Evolutionary conservation across 805 yeast species (phyloP), one percentile per base, ranked within the genome.

Genomic region (Metschnikowia sp.): DNA sequence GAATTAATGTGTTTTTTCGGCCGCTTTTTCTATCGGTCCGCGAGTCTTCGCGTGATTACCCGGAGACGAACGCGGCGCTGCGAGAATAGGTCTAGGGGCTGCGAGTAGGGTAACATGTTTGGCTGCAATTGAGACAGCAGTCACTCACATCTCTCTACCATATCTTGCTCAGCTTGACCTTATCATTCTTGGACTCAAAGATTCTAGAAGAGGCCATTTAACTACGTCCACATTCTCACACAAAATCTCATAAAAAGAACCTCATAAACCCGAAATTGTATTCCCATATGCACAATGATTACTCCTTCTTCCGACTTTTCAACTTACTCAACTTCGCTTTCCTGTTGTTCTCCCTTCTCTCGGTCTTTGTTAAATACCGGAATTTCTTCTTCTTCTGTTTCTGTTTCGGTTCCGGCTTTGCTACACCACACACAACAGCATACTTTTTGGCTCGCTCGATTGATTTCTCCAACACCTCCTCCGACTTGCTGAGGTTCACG

Each of bases 381-480:
- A 90, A 90, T 76, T 91, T 91, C 68, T 75, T 79, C 51, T 64
- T 67, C 47, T 66, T 67, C 10, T 59, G 58, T 47, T 66, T 67
- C 10, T 59, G 58, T 53, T 65, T 65, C 32, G 57, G 52, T 42
- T 26, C 40, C 29, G 72, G 67, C 55, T 80, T 77, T 36, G 74
- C 65, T 54, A 75, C 77, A 13, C 87, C 82, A 42, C 66, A 62
- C 54, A 84, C 67, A 54, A 78, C 79, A 1, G 96, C 97, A 59
- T 92, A 90, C 61, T 87, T 81, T 57, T 84, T 81, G 2, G 97
- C 97, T 60, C 88, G 76, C 42, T 79, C 76, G 42, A 92, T 82
- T 43, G 96, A 84, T 51, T 82, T 78, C 38, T 86, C 82, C 49
- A 92, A 70, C 1, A 92, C 81, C 52, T 83, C 80, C 42, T 84